Conservation (phyloP, 2,329 filamentous ascomycete species). For the Delphinella strobiligena region DNA sequence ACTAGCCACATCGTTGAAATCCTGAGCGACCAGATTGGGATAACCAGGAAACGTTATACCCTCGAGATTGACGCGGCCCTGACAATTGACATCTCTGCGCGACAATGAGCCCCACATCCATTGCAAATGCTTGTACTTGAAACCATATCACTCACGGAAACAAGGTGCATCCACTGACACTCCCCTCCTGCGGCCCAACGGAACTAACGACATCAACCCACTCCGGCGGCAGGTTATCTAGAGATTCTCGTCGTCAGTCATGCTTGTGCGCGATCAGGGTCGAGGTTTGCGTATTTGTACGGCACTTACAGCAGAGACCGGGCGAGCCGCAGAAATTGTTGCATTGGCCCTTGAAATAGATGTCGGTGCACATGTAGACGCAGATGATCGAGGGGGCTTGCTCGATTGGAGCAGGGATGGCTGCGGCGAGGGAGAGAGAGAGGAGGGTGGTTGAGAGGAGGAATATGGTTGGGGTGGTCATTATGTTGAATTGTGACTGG, state of each 20-base stretch:
- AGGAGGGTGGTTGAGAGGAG: too few species aligned
- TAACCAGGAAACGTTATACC: neutral
- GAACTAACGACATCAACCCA: neutral
- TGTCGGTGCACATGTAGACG: neutral
- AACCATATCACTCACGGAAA: neutral
- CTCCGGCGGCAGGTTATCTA: neutral
- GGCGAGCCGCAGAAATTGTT: slow-evolving; percentile 1
- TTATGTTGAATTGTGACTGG: too few species aligned
- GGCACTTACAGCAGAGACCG: slow-evolving; percentile 2
- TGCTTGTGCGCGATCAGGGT: too few species aligned
- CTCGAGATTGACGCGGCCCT: neutral
- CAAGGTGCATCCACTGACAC: neutral
- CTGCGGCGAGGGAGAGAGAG: neutral
- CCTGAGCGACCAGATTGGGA: neutral
- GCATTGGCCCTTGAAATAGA: neutral
- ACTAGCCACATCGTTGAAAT: slow-evolving; percentile 1
- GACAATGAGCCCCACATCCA: too few species aligned
- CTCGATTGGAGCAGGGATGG: neutral
- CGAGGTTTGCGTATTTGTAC: too few species aligned
- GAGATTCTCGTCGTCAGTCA: too few species aligned
- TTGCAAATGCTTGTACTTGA: too few species aligned
- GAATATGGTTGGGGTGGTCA: too few species aligned
- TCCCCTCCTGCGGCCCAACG: neutral
- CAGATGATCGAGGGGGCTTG: neutral
- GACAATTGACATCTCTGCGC: neutral